These are phyloP conservation scores for Gleditsia sinensis DNA, from an alignment of 306 rosid species.

Conservation along the genomic window DNA sequence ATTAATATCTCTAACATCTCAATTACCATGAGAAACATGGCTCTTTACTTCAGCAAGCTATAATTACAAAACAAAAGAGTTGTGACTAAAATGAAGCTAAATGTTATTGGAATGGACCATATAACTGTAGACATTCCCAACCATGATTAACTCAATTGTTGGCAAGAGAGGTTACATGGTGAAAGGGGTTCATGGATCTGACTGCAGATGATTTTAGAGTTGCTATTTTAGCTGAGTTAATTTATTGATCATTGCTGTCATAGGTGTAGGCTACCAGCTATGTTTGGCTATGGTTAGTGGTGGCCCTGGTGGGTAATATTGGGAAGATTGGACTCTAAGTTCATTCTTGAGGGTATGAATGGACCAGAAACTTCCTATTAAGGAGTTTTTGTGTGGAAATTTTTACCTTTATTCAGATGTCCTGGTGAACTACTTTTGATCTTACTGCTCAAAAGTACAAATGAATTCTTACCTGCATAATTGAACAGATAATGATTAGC, in stretches of 20 bases:
- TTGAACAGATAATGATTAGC: background rate
- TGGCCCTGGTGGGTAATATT: background rate
- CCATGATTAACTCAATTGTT: background rate
- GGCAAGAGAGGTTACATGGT: conserved; percentile 4
- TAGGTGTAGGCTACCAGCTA: background rate
- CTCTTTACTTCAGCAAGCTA: background rate
- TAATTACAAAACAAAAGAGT: conserved; percentile 1
- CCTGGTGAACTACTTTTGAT: background rate
- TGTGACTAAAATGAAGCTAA: conserved; percentile 5
- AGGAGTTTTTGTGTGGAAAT: background rate
- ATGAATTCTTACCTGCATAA: background rate
- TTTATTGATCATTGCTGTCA: conserved; percentile 1
- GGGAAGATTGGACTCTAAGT: conserved; percentile 15
- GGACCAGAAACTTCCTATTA: background rate
- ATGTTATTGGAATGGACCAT: background rate
- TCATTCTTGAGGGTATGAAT: background rate
- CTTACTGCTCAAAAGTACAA: background rate
- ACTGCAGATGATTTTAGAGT: conserved; percentile 13
- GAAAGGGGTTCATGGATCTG: conserved; percentile 1
- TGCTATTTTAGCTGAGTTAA: background rate
- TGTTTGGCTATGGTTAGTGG: background rate
- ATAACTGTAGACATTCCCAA: background rate
- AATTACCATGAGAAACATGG: background rate
- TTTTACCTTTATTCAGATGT: background rate
- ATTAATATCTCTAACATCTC: background rate